phyloP scores from a whole-genome alignment of 2,329 filamentous ascomycete genomes.

The Drechslerella dactyloides region DNA sequence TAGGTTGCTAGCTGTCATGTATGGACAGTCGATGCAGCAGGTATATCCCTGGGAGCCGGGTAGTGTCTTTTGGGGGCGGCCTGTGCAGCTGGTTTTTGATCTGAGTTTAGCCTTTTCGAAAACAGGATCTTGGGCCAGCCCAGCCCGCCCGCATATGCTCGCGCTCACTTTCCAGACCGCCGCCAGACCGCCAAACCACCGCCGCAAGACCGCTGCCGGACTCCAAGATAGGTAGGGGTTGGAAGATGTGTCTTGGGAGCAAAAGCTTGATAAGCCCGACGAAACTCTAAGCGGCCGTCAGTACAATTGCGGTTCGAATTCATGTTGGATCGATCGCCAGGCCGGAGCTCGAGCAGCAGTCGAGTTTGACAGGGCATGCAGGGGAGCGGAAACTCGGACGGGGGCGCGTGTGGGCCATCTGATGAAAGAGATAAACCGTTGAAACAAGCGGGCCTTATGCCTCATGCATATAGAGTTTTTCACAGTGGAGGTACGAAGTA shows the following conservation, averaged over 20 bases:
- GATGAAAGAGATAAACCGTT: too few relatives aligned
- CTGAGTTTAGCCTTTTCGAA: neutral
- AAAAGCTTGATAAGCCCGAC: constrained; percentile 25
- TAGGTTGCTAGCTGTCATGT: neutral
- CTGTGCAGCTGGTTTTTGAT: neutral
- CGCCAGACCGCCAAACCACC: too few relatives aligned
- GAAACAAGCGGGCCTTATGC: too few relatives aligned
- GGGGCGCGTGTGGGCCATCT: too few relatives aligned
- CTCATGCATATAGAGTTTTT: too few relatives aligned
- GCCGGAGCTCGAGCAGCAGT: neutral
- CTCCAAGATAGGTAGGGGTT: constrained; percentile 23
- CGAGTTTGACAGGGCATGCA: neutral
- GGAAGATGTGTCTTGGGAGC: constrained; percentile 21
- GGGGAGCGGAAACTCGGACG: too few relatives aligned
- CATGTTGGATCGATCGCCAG: constrained; percentile 13
- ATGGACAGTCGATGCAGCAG: neutral
- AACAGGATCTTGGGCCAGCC: constrained; percentile 31
- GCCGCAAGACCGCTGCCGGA: too few relatives aligned
- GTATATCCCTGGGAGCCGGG: constrained; percentile 2
- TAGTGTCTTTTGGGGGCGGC: too few relatives aligned
- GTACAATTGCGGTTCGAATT: too few relatives aligned
- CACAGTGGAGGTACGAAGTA: too few relatives aligned
- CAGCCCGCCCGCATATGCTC: constrained; percentile 13
- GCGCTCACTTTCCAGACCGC: too few relatives aligned
- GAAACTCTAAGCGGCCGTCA: constrained; percentile 28